phyloP scores from a whole-genome alignment of 1,284 basidiomycete genomes.

The Ceratobasidium papillatum region DNA sequence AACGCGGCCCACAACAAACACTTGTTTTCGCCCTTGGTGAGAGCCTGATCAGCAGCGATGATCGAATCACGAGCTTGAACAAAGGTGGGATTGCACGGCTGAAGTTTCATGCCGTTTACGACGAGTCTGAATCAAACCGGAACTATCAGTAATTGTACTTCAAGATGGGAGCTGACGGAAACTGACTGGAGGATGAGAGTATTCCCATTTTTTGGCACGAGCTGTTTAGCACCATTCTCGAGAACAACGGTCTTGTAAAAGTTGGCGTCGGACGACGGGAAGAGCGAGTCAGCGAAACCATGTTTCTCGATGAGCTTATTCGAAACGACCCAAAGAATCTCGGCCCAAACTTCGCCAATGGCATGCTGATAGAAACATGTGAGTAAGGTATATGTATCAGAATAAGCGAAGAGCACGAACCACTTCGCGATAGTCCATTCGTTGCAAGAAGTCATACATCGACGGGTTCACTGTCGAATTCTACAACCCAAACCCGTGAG shows the following conservation, averaged over 20 bases:
- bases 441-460: slow-evolving; percentile 63
- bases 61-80: slow-evolving; percentile 93
- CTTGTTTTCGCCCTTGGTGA: slow-evolving; percentile 92
- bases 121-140: slow-evolving; percentile 53
- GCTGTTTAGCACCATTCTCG: slow-evolving; percentile 50
- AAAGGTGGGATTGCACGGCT: slow-evolving; percentile 81
- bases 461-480: slow-evolving; percentile 59
- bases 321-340: slow-evolving; percentile 58
- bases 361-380: slow-evolving; percentile 49
- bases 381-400: neutral
- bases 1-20: slow-evolving; percentile 93
- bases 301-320: slow-evolving; percentile 56
- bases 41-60: slow-evolving; percentile 85
- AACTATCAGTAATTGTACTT: neutral
- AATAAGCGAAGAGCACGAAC: neutral
- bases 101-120: slow-evolving; percentile 62
- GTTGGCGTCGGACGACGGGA: slow-evolving; percentile 52
- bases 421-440: slow-evolving; percentile 54
- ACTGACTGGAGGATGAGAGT: slow-evolving; percentile 57
- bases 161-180: neutral
- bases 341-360: slow-evolving; percentile 63
- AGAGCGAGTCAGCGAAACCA: slow-evolving; percentile 57
- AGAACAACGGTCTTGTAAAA: slow-evolving; percentile 53
- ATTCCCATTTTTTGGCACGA: slow-evolving; percentile 62
- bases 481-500: slow-evolving; percentile 20